Evolutionary conservation across 2,329 filamentous ascomycete genomes (phyloP), one percentile per base, ranked within the genome.

Genomic region (Trichophyton equinum): DNA sequence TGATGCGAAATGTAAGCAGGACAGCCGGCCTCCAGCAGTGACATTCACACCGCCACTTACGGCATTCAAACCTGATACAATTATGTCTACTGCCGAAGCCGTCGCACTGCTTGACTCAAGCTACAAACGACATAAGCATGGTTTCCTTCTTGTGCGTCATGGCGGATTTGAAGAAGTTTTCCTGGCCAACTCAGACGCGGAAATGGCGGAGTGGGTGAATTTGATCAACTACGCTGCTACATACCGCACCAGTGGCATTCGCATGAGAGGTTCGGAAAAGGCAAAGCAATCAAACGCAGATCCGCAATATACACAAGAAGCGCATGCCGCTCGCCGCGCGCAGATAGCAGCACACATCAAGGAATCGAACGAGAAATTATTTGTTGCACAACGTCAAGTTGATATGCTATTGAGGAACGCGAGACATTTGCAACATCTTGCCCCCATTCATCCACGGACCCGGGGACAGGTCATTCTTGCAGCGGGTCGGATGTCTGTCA

Each of bases 191-290:
- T 90, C 85, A 59, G 94, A 99, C 68, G 79, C 84, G 1, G 94
- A 99, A 68, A 85, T 95, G 81, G 95, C 96, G 68, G 94, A 99
- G 70, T 99, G 94, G 94, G 78, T 99, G 30, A 89, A 88, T 6
- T 94, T 96, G 69, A 82, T 99, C 63, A 99, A 99, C 72, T 97
- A 97, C 71, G 92, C 92, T 38, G 91, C 94, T 7, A 89, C 94
- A 0, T 97, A 97, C 73, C 84, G 90, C 66, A 95, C 91, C 0
- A 89, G 91, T 4, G 91, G 92, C 11, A 90, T 97, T 4, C 84
- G 90, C 49, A 95, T 96, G 80, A 84, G 92, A 67, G 91, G 91
- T 22, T 85, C 86, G 0, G 62, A 63, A 56, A 70, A 73, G 1
- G 85, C 82, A 18, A 89, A 89, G 4, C 86, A 89, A 40, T 85